Percentiles rank a stretch among this genome's conserved stretches.
Conservation (phyloP, 352 stramenopile genomes). For the Saprolegnia parasitica region DNA sequence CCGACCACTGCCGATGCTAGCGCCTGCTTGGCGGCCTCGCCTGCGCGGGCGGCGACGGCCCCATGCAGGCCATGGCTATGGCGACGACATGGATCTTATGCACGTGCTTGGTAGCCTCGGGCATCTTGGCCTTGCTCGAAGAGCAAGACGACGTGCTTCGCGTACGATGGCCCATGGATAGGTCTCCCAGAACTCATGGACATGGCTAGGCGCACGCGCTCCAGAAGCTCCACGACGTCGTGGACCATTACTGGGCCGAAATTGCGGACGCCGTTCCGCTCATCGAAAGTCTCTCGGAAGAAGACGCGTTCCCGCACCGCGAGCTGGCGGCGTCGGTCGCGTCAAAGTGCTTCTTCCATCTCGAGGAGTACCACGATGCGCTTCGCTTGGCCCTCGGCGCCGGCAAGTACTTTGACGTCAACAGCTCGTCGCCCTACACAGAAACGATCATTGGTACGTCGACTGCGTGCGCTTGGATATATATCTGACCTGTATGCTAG, state of each 20-base stretch:
- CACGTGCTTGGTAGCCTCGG: conserved; percentile 50
- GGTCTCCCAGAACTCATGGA: conserved; percentile 7
- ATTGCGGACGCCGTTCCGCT: conserved; percentile 87
- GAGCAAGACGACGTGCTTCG: conserved; percentile 89
- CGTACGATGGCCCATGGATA: conserved; percentile 33
- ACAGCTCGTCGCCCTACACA: conserved; percentile 92
- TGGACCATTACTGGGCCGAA: conserved; percentile 94
- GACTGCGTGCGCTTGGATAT: neutral
- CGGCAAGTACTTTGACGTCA: conserved; percentile 94
- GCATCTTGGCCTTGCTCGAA: conserved; percentile 86
- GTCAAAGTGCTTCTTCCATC: conserved; percentile 97
- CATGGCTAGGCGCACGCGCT: conserved; percentile 74
- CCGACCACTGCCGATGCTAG: neutral
- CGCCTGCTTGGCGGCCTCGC: neutral
- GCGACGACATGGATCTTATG: conserved; percentile 11
- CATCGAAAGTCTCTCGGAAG: conserved; percentile 93
- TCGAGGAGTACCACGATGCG: conserved; percentile 96
- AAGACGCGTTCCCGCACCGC: conserved; percentile 85
- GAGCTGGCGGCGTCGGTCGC: conserved; percentile 90
- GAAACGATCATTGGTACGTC: conserved; percentile 92
- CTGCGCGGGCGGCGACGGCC: neutral
- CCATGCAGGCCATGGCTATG: neutral
- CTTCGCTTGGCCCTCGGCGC: conserved; percentile 93
- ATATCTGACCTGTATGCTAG: conserved; percentile 31
- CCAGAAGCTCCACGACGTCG: conserved; percentile 87